Conservation (phyloP, 371 early-diverging fungal genomes). For the Enterospora canceri region DNA sequence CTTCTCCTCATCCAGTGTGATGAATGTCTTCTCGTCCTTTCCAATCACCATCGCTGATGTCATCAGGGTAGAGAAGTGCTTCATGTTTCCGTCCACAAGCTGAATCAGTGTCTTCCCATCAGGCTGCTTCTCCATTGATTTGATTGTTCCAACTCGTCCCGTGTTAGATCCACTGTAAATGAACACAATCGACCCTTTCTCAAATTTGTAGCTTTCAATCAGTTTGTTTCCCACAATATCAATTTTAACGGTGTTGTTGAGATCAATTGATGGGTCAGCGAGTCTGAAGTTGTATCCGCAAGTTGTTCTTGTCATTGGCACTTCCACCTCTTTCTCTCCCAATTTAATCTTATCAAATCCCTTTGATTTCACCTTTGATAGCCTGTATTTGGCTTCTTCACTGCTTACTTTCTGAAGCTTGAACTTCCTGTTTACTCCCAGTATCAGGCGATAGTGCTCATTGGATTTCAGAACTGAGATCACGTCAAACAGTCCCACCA, state of each 20-base stretch:
- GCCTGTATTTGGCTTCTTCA: constrained; percentile 95
- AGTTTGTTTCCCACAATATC: constrained; percentile 82
- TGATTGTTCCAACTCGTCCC: constrained; percentile 93
- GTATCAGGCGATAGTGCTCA: constrained; percentile 95
- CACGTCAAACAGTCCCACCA: constrained; percentile 98
- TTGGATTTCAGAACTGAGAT: constrained; percentile 93
- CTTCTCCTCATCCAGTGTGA: constrained; percentile 54
- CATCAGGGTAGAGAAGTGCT: constrained; percentile 73
- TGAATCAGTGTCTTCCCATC: constrained; percentile 88
- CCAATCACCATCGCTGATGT: constrained; percentile 83
- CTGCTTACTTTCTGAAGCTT: constrained; percentile 91
- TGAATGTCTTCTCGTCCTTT: constrained; percentile 58
- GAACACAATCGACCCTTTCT: constrained; percentile 80
- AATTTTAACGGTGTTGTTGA: constrained; percentile 92
- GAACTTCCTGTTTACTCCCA: constrained; percentile 95
- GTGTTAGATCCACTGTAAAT: constrained; percentile 93
- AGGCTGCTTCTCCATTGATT: constrained; percentile 82
- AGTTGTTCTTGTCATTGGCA: constrained; percentile 89
- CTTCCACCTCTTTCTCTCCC: constrained; percentile 63
- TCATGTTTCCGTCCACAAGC: constrained; percentile 73
- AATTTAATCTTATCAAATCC: constrained; percentile 61
- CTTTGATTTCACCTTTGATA: constrained; percentile 88
- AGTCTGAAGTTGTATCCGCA: constrained; percentile 97
- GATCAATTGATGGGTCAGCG: constrained; percentile 92
- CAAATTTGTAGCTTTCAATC: constrained; percentile 79